Base-by-base conservation (phyloP, 345 rosid genomes). In the Pugionium cornutum region DNA sequence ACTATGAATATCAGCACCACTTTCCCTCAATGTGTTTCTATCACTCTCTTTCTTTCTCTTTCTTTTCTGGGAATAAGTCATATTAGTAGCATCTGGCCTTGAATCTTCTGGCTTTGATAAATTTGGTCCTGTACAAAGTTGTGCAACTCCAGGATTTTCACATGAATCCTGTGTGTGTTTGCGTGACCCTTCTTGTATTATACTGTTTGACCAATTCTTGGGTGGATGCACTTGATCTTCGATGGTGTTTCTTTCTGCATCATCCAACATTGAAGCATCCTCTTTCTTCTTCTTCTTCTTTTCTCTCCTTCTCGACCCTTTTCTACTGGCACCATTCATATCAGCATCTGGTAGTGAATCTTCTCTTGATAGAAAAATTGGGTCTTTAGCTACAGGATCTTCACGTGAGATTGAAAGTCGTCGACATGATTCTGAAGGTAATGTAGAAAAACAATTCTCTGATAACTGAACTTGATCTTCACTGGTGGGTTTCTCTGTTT, bases 71-170 rank as follows among this genome's bases (percentile, higher is more conserved):
- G 72, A 58, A 66, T 44, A 35, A 30, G 33, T 30, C 76, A 44
- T 33, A 43, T 51, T 32, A 51, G 58, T 32, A 59, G 31, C 75
- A 55, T 11, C 62, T 46, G 66, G 29, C 55, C 10, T 42, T 18
- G 44, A 32, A 54, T 63, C 50, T 44, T 48, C 50, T 25, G 0
- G 25, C 4, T 7, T 35, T 58, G 58, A 48, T 32, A 58, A 9
- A 29, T 7, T 30, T 29, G 57, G 33, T 7, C 25, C 33, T 39
- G 41, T 40, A 47, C 9, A 28, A 42, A n/a, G 31, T 33, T 59
- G 66, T 51, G 67, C 33, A 10, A 60, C 67, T n/a, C 30, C 60
- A 58, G 33, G 53, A 33, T 50, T 51, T 7, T 65, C 66, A 65
- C 40, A 28, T 34, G 47, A 43, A 58, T 9, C 57, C 18, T 18